Evolutionary conservation across 2,329 filamentous ascomycete genomes (phyloP), one percentile per base, ranked within the genome.

Genomic region (Exophiala sp.): DNA sequence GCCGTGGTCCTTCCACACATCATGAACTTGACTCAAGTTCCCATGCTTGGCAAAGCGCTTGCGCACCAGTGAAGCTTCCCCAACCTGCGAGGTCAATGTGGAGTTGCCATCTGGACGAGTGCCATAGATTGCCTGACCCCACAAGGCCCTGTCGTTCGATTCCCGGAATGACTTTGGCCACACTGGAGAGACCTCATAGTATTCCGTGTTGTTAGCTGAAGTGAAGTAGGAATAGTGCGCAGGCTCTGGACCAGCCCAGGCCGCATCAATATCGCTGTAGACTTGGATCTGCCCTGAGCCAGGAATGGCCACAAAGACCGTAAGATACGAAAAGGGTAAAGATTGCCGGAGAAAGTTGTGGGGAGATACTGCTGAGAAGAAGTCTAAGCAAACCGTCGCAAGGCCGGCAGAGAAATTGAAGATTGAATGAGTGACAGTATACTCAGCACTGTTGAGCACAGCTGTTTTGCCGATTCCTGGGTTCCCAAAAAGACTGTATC

Each of bases 351-450:
- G 47, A 52, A 73, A 71, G 57, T 75, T 68, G 1, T 66, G 66
- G 2, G 72, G 72, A 3, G 71, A 72, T 3, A 76, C 69, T 1
- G 73, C 74, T 11, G 73, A 75, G 54, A 76, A 71, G 55, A 76
- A 76, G 55, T 76, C 73, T 32, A 76, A 56, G 1, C 63, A 68
- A 34, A 75, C 63, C 9, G 50, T 65, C 5, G 67, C 68, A 10
- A 61, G 34, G 0, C 71, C 71, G 12, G 72, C 72, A 34, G 62
- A 64, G 10, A 75, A 63, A 5, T 62, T 68, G 52, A 76, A 75
- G 3, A 69, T 58, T 3, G 71, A 69, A 59, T 74, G 73, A 0
- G 73, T 75, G 4, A 72, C 66, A 1, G 71, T 75, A 62, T 71
- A 75, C 44, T 71, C 65, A 0, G 69, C 70, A 20, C 60, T 65